Conservation (phyloP, 2,329 filamentous ascomycete species). For the Colletotrichum australisinense region DNA sequence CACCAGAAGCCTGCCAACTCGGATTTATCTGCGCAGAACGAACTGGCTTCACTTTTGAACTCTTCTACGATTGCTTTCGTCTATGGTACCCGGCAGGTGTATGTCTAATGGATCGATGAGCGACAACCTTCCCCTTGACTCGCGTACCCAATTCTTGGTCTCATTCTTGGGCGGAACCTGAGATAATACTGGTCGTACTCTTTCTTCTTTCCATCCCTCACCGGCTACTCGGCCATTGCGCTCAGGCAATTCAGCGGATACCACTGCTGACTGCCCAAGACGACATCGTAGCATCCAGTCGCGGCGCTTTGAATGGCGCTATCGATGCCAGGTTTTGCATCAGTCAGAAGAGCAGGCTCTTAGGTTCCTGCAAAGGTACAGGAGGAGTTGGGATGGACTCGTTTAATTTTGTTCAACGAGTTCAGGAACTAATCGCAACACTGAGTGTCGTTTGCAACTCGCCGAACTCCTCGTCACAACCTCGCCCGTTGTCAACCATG, state of each 20-base stretch:
- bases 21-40: neutral
- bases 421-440: too few species aligned
- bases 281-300: neutral
- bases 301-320: too few species aligned
- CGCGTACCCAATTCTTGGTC: constrained; percentile 2
- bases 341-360: too few species aligned
- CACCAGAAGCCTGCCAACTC: neutral
- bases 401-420: too few species aligned
- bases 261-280: neutral
- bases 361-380: too few species aligned
- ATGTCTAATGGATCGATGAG: neutral
- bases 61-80: neutral
- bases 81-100: constrained; percentile 1
- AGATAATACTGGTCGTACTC: neutral
- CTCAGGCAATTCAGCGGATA: neutral
- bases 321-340: too few species aligned
- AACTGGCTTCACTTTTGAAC: neutral
- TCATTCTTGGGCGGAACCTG: neutral
- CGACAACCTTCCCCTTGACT: constrained; percentile 20
- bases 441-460: too few species aligned
- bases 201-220: constrained; percentile 9
- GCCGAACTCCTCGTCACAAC: too few species aligned
- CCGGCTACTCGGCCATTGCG: neutral
- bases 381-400: too few species aligned
- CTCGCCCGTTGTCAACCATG: too few species aligned